Evolutionary conservation across 306 rosid genomes (phyloP).

Genomic region (Quercus dentata): DNA sequence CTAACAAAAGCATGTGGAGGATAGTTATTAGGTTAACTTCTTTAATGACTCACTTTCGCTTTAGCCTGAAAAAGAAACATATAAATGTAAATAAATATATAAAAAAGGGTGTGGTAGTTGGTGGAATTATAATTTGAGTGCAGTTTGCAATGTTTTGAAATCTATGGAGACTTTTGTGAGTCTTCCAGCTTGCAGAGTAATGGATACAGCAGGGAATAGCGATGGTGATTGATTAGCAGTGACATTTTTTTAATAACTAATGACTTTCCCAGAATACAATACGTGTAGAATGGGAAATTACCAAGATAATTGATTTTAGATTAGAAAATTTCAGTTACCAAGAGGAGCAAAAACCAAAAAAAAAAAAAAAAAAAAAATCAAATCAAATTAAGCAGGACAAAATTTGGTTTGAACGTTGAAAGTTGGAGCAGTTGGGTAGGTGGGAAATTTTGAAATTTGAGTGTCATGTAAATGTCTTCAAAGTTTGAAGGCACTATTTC

Average conservation of each 20-base stretch:
- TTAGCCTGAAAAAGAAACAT: neutral
- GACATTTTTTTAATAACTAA: conserved; percentile 12
- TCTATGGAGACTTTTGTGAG: neutral
- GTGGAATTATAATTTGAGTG: neutral
- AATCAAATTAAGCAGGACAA: neutral
- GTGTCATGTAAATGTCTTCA: neutral
- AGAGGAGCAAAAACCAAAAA: neutral
- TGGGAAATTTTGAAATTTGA: neutral
- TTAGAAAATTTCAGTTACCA: conserved; percentile 2
- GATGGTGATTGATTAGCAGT: conserved; percentile 29
- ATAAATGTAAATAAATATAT: neutral
- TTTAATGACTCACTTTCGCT: neutral
- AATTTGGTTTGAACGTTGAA: neutral
- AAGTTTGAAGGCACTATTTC: neutral
- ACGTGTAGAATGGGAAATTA: neutral
- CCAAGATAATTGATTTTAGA: conserved; percentile 8
- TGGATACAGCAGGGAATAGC: conserved; percentile 2
- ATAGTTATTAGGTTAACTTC: neutral
- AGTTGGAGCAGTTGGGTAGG: neutral
- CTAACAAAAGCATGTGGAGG: conserved; percentile 26
- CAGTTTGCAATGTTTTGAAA: neutral
- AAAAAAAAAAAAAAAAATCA: neutral
- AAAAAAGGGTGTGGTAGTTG: neutral
- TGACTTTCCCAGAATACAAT: neutral
- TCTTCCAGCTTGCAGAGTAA: conserved; percentile 39